Evolutionary conservation across 305 asterid genomes (phyloP).

Genomic region (Andrographis paniculata): DNA sequence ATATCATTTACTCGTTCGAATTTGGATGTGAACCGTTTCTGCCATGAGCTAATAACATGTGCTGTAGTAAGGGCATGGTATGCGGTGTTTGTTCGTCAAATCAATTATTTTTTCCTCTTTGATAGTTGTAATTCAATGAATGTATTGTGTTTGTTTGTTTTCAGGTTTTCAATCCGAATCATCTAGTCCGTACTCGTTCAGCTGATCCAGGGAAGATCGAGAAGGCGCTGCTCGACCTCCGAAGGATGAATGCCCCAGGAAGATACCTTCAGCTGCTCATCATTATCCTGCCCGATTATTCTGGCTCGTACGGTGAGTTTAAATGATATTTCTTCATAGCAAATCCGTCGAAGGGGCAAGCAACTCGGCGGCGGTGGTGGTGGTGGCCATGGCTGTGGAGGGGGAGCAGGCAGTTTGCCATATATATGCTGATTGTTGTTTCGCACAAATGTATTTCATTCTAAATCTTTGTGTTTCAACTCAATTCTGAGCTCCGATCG

Average conservation of each 20-base stretch:
- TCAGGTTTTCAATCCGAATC: slow-evolving; percentile 35
- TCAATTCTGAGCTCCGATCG: no score
- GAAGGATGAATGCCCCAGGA: slow-evolving; percentile 2
- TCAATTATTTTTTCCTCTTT: no score
- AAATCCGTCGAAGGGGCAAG: slow-evolving; percentile 22
- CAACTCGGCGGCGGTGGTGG: slow-evolving; percentile 7
- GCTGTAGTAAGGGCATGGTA: slow-evolving; percentile 81
- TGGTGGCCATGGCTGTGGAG: slow-evolving; percentile 21
- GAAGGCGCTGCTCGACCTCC: slow-evolving; percentile 31
- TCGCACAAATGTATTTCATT: no score
- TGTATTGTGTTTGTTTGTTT: slow-evolving; percentile 14
- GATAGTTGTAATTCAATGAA: no score
- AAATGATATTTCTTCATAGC: no score
- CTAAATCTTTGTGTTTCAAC: no score
- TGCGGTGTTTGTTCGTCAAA: slow-evolving; percentile 10
- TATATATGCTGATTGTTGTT: no score
- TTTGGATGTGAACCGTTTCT: slow-evolving; percentile 22
- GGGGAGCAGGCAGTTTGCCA: neutral
- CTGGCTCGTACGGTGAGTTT: slow-evolving; percentile 4
- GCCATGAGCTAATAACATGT: slow-evolving; percentile 45
- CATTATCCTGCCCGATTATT: no score
- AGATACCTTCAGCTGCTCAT: slow-evolving; percentile 51
- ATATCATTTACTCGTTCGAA: slow-evolving; percentile 36
- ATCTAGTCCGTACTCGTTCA: slow-evolving; percentile 27
- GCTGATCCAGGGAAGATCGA: slow-evolving; percentile 30